A percentile compares a stretch with the other conserved stretches of the same genome.
Evolutionary conservation across 1,284 basidiomycete species (phyloP).

Genomic region (Ceratobasidium sp.): DNA sequence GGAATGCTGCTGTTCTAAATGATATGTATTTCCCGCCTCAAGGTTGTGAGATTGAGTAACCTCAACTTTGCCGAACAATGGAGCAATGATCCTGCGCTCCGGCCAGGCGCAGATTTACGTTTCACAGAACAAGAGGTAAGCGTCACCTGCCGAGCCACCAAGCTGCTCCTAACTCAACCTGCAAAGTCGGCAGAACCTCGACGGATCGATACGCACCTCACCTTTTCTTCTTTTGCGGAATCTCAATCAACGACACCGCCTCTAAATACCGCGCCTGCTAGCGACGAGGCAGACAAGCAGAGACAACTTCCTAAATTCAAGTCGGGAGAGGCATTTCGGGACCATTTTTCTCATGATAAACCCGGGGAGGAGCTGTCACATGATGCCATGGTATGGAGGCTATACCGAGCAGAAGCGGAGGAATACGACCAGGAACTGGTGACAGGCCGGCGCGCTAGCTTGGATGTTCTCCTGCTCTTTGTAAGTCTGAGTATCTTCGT

Average conservation of each 20-base stretch:
- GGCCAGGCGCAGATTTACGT: conserved; percentile 16
- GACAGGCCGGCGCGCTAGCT: conserved; percentile 23
- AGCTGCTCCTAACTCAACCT: not conserved
- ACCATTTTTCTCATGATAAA: not conserved
- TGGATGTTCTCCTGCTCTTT: conserved; percentile 30
- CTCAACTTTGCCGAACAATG: conserved; percentile 30
- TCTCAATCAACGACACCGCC: not conserved
- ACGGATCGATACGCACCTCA: conserved; percentile 14
- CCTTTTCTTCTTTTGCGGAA: not conserved
- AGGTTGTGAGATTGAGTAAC: conserved; percentile 30
- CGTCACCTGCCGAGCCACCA: not conserved
- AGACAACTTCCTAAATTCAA: conserved; percentile 5
- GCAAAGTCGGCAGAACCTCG: conserved; percentile 15
- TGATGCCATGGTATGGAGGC: conserved; percentile 30
- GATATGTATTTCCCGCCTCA: not conserved
- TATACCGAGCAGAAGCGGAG: conserved; percentile 18
- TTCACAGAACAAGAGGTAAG: conserved; percentile 26
- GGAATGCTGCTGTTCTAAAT: not conserved
- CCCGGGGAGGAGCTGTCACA: conserved; percentile 15
- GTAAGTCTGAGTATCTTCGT: not conserved
- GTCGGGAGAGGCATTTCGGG: conserved; percentile 3
- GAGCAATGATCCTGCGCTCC: conserved; percentile 11
- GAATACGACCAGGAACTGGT: conserved; percentile 36
- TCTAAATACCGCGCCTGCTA: no score
- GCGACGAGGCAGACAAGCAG: not conserved